phyloP scores from a whole-genome alignment of 495 filamentous ascomycete genomes.

The Penicillium manginii region DNA sequence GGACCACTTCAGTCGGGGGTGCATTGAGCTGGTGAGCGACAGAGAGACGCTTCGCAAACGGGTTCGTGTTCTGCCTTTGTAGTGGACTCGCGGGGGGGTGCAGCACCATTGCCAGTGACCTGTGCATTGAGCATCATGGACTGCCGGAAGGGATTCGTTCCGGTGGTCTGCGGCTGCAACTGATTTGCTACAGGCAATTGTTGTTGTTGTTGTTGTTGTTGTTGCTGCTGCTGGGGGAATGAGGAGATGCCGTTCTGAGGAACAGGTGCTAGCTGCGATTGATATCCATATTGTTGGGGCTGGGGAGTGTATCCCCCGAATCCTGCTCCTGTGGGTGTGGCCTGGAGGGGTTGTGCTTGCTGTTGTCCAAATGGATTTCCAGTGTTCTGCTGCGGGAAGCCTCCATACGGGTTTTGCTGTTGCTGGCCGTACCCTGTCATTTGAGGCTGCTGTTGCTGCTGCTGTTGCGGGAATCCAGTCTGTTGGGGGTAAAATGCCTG shows the following conservation, averaged over 20 bases:
- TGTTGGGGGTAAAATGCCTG: constrained; percentile 17
- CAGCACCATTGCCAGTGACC: constrained; percentile 46
- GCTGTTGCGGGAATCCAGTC: constrained; percentile 35
- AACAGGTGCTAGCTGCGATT: constrained; percentile 58
- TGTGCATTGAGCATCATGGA: constrained; percentile 71
- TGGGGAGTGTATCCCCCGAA: constrained; percentile 85
- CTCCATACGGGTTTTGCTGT: constrained; percentile 33
- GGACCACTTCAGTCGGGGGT: constrained; percentile 35
- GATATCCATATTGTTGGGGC: constrained; percentile 53
- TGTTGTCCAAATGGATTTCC: constrained; percentile 60
- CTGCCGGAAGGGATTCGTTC: constrained; percentile 86
- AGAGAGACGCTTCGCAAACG: constrained; percentile 69
- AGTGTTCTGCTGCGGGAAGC: constrained; percentile 49
- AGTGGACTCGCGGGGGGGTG: constrained; percentile 39
- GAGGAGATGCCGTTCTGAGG: constrained; percentile 66
- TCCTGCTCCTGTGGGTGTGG: constrained; percentile 75
- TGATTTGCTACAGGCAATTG: constrained; percentile 23
- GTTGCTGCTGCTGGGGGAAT: constrained; percentile 51
- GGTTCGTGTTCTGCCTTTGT: constrained; percentile 77
- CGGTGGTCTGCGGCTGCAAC: constrained; percentile 57
- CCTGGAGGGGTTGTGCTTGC: constrained; percentile 56
- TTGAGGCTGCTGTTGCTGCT: constrained; percentile 50
- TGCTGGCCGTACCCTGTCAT: constrained; percentile 26
- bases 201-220: constrained; percentile 27
- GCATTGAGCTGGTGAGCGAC: constrained; percentile 41